Evolutionary conservation across 192 early-diverging fungal genomes (phyloP).

Genomic region (Spizellomyces punctatus): DNA sequence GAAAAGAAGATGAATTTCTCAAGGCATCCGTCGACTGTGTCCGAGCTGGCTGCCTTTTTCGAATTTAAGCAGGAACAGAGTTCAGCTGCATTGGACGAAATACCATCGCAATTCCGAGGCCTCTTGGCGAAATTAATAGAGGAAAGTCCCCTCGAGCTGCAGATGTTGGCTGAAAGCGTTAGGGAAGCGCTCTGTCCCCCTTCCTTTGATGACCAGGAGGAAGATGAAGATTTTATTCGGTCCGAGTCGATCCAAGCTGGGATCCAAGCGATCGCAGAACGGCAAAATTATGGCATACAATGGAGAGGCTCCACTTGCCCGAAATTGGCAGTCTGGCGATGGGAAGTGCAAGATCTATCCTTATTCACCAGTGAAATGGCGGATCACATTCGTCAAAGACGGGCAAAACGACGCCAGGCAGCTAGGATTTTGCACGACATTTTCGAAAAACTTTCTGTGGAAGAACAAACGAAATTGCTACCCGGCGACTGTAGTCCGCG

Average conservation of each 20-base stretch:
- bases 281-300: slow-evolving; percentile 17
- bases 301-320: background rate
- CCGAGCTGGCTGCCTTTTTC: slow-evolving; percentile 19
- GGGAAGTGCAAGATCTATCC: slow-evolving; percentile 55
- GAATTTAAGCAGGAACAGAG: background rate
- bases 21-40: slow-evolving; percentile 17
- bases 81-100: background rate
- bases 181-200: slow-evolving; percentile 7
- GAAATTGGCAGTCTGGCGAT: slow-evolving; percentile 48
- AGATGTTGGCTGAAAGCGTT: background rate
- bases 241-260: background rate
- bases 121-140: slow-evolving; percentile 21
- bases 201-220: background rate
- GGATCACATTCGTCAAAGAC: slow-evolving; percentile 32
- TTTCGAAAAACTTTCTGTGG: slow-evolving; percentile 1
- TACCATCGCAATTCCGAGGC: slow-evolving; percentile 1
- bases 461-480: slow-evolving; percentile 8
- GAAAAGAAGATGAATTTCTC: slow-evolving; percentile 20
- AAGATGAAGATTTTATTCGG: background rate
- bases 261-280: slow-evolving; percentile 6
- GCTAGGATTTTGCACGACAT: background rate
- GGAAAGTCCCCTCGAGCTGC: slow-evolving; percentile 10
- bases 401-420: slow-evolving; percentile 25
- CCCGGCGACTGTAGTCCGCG: background rate
- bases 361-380: slow-evolving; percentile 50